A percentile compares a stretch with the other conserved stretches of the same genome.
phyloP scores from a whole-genome alignment of 768 basidiomycete species.

The Mycena chlorophos region DNA sequence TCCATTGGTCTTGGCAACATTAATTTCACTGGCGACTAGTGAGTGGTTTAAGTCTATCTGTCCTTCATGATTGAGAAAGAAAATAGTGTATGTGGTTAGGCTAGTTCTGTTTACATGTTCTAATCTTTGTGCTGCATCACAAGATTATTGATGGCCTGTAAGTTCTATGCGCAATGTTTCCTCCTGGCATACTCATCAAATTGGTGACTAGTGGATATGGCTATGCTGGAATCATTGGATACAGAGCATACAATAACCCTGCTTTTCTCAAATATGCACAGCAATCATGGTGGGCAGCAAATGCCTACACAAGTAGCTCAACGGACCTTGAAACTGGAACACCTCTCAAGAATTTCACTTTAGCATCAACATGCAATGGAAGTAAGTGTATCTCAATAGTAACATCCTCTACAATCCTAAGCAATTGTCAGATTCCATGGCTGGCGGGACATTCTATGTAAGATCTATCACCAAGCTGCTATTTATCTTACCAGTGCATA shows the following conservation, averaged over 20 bases:
- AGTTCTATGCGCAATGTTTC: not conserved
- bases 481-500: not conserved
- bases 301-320: not conserved
- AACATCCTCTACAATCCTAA: not conserved
- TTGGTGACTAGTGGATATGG: slow-evolving; percentile 1
- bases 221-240: not conserved
- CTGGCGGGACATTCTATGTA: slow-evolving; percentile 2
- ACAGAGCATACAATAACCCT: slow-evolving; percentile 1
- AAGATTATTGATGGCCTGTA: not conserved
- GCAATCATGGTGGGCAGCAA: slow-evolving; percentile 7
- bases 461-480: not conserved
- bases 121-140: not conserved
- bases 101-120: not conserved
- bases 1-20: not conserved
- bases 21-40: slow-evolving; percentile 4
- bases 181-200: not conserved
- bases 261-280: slow-evolving; percentile 7
- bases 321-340: not conserved
- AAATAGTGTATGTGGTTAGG: not conserved
- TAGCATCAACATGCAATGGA: not conserved
- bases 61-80: not conserved
- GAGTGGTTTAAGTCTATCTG: too few species aligned
- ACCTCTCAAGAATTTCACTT: not conserved
- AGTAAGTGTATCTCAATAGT: slow-evolving; percentile 1
- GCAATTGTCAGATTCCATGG: slow-evolving; percentile 4